Evolutionary conservation across 164 flowering plant genomes (phyloP).

Genomic region (Euptelea pleiosperma): DNA sequence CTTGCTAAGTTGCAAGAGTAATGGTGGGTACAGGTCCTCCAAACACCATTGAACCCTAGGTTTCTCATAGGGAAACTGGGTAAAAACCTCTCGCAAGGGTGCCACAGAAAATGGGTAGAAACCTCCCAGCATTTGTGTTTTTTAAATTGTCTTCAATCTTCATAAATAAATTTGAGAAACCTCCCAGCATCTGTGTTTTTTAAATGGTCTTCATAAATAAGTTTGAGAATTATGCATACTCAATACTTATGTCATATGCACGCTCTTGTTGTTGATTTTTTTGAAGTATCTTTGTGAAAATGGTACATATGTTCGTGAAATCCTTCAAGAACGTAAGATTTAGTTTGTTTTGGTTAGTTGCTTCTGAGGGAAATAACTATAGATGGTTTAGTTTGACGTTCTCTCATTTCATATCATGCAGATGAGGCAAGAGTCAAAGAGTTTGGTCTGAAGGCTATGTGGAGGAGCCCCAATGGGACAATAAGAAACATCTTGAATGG

Average conservation of each 20-base stretch:
- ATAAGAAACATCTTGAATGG: slow-evolving; percentile 88
- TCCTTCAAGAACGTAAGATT: not conserved
- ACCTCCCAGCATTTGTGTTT: not conserved
- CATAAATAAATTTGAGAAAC: not conserved
- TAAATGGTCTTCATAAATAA: not conserved
- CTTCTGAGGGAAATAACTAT: not conserved
- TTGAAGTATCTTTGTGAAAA: not conserved
- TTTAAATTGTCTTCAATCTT: not conserved
- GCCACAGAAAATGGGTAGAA: too few relatives aligned
- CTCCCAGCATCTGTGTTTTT: not conserved
- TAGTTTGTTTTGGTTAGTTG: not conserved
- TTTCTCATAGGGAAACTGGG: not conserved
- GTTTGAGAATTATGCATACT: not conserved
- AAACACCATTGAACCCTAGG: too few relatives aligned
- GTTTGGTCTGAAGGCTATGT: slow-evolving; percentile 85
- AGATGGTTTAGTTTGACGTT: slow-evolving; percentile 2
- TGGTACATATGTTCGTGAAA: not conserved
- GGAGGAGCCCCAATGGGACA: slow-evolving; percentile 97
- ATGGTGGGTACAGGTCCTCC: too few relatives aligned
- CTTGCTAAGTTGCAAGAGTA: too few relatives aligned
- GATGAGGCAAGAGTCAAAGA: slow-evolving; percentile 92
- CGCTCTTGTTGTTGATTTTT: not conserved
- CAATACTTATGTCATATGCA: not conserved
- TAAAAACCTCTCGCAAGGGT: not conserved
- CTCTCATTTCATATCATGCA: slow-evolving; percentile 24